phyloP scores from a whole-genome alignment of 73 alveolate genomes.

The Paramecium sonneborni region DNA sequence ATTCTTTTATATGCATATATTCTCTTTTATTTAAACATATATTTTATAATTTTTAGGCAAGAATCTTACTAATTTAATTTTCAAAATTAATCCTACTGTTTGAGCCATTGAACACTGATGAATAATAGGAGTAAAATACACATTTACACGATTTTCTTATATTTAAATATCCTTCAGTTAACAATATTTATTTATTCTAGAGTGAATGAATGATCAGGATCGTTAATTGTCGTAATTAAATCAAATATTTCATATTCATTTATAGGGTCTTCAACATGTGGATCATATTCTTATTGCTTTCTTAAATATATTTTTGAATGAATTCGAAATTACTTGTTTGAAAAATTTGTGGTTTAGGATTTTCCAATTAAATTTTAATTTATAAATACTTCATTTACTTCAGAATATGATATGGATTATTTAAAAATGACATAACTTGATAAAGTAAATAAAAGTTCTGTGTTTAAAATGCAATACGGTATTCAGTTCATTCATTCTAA shows the following conservation, averaged over 20 bases:
- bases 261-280: neutral
- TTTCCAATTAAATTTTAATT: neutral
- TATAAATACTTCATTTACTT: neutral
- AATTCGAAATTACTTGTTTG: neutral
- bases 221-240: neutral
- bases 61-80: neutral
- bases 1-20: conserved; percentile 15
- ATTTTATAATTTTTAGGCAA: conserved; percentile 41
- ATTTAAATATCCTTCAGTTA: neutral
- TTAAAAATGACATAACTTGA: too few species aligned
- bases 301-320: neutral
- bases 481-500: neutral
- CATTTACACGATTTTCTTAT: neutral
- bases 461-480: conserved; percentile 12
- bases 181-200: conserved; percentile 23
- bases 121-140: conserved; percentile 47
- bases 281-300: neutral
- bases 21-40: neutral
- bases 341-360: neutral
- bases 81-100: neutral
- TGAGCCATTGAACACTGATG: conserved; percentile 57
- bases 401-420: too few species aligned
- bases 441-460: neutral
- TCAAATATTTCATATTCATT: conserved; percentile 23
- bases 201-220: conserved; percentile 50